phyloP scores from a whole-genome alignment of 2,329 filamentous ascomycete genomes.

The Byssothecium circinans region DNA sequence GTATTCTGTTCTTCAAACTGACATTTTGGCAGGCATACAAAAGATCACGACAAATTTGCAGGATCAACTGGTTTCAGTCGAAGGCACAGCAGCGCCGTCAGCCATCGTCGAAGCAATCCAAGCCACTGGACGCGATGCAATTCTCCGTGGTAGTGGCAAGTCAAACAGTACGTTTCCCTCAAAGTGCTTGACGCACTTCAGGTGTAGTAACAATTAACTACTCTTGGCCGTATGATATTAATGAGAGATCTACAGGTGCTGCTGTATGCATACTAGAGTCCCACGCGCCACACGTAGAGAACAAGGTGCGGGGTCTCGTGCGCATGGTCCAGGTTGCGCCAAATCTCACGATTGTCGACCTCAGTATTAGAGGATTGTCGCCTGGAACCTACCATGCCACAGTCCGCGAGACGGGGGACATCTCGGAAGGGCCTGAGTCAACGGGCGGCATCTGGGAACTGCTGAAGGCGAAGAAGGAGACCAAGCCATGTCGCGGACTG shows the following conservation, averaged over 20 bases:
- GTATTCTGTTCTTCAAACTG: background rate
- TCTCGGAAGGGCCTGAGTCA: constrained; percentile 78
- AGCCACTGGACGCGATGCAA: constrained; percentile 87
- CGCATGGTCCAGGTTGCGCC: constrained; percentile 90
- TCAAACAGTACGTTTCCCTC: constrained; percentile 69
- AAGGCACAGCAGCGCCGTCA: constrained; percentile 89
- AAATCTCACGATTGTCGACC: constrained; percentile 78
- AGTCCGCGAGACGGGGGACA: constrained; percentile 83
- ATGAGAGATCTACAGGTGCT: constrained; percentile 56
- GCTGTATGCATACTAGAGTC: constrained; percentile 97
- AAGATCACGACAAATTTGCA: constrained; percentile 81
- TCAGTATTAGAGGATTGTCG: constrained; percentile 79
- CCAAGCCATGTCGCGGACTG: constrained; percentile 58
- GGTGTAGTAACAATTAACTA: constrained; percentile 15
- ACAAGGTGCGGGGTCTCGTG: constrained; percentile 80
- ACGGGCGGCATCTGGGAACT: constrained; percentile 81
- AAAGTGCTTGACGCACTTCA: background rate
- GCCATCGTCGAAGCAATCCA: constrained; percentile 88
- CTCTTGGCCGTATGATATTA: constrained; percentile 15
- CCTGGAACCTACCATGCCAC: constrained; percentile 82
- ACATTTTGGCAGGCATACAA: constrained; percentile 64
- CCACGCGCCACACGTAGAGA: constrained; percentile 60
- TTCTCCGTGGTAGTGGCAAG: constrained; percentile 83
- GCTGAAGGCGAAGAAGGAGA: constrained; percentile 48
- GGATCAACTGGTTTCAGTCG: constrained; percentile 79